Conservation (phyloP, 257 asterid genomes). For the Fraxinus cuspidata region DNA sequence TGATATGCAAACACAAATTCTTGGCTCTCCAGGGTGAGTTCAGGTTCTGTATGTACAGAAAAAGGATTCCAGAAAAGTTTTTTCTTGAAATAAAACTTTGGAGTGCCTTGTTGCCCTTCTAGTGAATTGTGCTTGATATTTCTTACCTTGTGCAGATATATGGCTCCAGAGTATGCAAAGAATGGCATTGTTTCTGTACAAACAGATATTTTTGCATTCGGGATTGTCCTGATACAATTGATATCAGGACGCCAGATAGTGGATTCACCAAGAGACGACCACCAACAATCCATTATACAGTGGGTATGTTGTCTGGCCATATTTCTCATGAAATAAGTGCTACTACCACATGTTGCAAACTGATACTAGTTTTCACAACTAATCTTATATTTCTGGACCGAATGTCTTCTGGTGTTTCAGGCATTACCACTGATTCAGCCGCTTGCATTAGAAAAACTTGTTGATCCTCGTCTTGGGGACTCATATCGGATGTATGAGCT, state of each 20-base stretch:
- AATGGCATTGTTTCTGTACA: conserved; percentile 49
- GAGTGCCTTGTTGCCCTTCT: neutral
- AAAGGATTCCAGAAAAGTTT: neutral
- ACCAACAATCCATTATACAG: conserved; percentile 49
- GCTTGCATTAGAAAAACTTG: conserved; percentile 56
- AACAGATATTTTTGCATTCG: conserved; percentile 66
- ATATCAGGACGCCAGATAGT: conserved; percentile 59
- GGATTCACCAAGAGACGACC: conserved; percentile 41
- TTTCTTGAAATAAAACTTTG: neutral
- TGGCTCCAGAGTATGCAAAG: conserved; percentile 70
- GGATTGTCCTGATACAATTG: conserved; percentile 66
- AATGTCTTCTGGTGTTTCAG: conserved; percentile 33
- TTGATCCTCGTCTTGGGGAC: conserved; percentile 63
- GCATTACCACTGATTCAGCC: conserved; percentile 57
- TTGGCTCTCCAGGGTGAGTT: conserved; percentile 53
- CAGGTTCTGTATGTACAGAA: neutral
- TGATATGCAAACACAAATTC: conserved; percentile 34
- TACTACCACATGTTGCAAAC: too few species aligned
- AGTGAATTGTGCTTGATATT: conserved; percentile 8
- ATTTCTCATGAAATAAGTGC: neutral
- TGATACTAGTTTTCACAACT: neutral
- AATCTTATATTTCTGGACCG: neutral
- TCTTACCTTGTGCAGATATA: conserved; percentile 47
- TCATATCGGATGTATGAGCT: conserved; percentile 55
- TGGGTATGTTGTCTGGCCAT: conserved; percentile 48